These are phyloP conservation scores for Emiliania huxleyi DNA, from an alignment of 78 protist genomes.

Conservation along the genomic window DNA sequence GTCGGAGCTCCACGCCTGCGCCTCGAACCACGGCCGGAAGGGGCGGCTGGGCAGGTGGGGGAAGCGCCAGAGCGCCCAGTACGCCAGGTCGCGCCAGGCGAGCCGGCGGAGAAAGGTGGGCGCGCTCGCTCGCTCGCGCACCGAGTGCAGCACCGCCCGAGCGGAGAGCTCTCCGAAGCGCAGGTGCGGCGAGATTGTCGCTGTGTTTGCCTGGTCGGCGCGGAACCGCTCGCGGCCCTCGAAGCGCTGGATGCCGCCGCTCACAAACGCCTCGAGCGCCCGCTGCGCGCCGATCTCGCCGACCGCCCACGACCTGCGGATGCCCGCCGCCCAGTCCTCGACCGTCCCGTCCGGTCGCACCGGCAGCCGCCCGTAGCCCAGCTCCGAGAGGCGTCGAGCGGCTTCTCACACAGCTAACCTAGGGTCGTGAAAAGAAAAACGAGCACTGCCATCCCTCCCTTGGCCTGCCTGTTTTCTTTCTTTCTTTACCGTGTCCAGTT, in stretches of 20 bases:
- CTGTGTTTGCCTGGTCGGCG: background rate
- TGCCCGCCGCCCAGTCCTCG: slow-evolving; percentile 24
- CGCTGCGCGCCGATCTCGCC: background rate
- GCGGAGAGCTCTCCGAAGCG: slow-evolving; percentile 8
- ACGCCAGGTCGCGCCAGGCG: background rate
- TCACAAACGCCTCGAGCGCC: background rate
- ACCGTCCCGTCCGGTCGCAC: too few species aligned
- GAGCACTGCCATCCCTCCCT: too few species aligned
- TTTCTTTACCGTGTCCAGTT: too few species aligned
- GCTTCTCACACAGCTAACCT: too few species aligned
- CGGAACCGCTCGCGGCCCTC: background rate
- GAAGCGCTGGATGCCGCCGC: background rate
- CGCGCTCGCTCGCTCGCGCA: background rate
- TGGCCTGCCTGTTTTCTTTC: too few species aligned
- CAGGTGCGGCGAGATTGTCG: background rate
- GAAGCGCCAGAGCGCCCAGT: background rate
- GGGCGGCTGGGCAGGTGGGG: background rate
- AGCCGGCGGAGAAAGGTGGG: background rate
- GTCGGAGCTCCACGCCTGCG: background rate
- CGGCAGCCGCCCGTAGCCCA: too few species aligned
- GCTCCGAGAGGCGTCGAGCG: too few species aligned
- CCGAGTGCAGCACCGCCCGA: background rate
- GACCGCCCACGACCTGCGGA: background rate
- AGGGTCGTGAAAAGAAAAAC: too few species aligned
- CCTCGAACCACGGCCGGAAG: background rate